phyloP scores from a whole-genome alignment of 306 rosid species.

The Trichosanthes cucumerina region DNA sequence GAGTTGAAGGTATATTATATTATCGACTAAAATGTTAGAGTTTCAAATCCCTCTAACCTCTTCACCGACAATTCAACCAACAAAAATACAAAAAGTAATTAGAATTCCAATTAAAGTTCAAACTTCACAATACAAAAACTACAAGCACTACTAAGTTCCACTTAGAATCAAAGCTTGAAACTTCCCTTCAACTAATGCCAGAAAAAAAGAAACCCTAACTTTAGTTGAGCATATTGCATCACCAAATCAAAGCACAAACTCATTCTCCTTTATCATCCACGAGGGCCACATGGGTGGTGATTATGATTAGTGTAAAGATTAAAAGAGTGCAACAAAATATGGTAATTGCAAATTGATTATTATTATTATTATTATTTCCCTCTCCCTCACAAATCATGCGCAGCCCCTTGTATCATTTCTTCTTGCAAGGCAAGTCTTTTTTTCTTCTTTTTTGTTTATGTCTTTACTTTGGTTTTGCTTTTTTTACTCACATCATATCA shows the following conservation, averaged over 20 bases:
- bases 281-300: slow-evolving; percentile 4
- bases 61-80: too few relatives aligned
- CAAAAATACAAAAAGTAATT: too few relatives aligned
- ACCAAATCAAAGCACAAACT: neutral
- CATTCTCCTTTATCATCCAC: neutral
- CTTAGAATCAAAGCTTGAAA: too few relatives aligned
- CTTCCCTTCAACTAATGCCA: too few relatives aligned
- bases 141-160: too few relatives aligned
- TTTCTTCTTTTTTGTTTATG: neutral
- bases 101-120: too few relatives aligned
- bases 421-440: neutral
- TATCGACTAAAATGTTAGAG: too few relatives aligned
- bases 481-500: slow-evolving; percentile 2
- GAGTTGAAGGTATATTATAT: too few relatives aligned
- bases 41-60: too few relatives aligned
- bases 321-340: neutral
- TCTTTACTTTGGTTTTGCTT: neutral
- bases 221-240: neutral
- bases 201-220: too few relatives aligned
- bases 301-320: neutral
- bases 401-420: neutral
- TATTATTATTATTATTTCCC: neutral
- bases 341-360: neutral
- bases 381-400: neutral
- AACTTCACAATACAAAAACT: too few relatives aligned